Evolutionary conservation across 2,329 filamentous ascomycete species (phyloP).

Genomic region (Hyphodiscus sp.): DNA sequence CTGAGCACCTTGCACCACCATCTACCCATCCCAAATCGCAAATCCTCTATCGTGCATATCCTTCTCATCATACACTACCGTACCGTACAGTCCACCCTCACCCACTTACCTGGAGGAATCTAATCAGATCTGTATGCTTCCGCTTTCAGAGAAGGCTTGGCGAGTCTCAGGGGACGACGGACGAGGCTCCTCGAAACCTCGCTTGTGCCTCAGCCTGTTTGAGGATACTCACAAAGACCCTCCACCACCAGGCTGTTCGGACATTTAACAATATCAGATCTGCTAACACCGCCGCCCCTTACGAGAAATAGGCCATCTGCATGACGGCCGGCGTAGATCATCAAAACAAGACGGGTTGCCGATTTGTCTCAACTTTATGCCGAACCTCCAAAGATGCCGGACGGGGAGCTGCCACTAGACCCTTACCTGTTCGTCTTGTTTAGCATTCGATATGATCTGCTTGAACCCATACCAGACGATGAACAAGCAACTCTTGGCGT

Average conservation of each 20-base stretch:
- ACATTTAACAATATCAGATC: constrained; percentile 7
- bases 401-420: not conserved
- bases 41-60: too few species aligned
- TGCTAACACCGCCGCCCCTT: constrained; percentile 2
- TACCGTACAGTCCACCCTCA: not conserved
- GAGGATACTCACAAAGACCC: constrained; percentile 13
- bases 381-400: not conserved
- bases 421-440: not conserved
- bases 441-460: constrained; percentile 12
- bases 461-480: constrained; percentile 6
- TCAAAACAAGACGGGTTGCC: not conserved
- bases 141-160: constrained; percentile 24
- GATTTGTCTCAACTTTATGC: not conserved
- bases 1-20: not conserved
- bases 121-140: constrained; percentile 6
- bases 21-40: too few species aligned
- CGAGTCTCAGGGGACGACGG: constrained; percentile 18
- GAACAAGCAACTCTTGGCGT: constrained; percentile 19
- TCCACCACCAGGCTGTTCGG: constrained; percentile 3
- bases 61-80: not conserved
- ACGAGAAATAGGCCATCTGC: not conserved
- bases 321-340: not conserved
- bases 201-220: constrained; percentile 35
- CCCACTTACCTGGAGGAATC: constrained; percentile 10
- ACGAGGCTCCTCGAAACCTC: constrained; percentile 33